phyloP scores from a whole-genome alignment of 257 asterid species.

The Eucommia ulmoides region DNA sequence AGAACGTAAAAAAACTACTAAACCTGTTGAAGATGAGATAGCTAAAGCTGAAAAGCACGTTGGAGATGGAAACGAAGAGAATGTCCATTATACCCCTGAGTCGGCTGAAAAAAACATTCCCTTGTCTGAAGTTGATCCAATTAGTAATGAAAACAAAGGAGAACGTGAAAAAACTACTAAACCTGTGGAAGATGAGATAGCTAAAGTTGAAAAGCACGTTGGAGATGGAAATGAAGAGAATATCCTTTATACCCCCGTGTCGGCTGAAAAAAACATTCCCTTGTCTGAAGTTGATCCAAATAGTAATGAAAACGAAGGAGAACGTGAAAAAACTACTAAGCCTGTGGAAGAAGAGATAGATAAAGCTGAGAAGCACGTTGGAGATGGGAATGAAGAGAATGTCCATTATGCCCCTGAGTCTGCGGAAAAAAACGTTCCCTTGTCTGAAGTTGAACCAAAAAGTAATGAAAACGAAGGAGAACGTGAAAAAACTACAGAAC shows the following conservation, averaged over 20 bases:
- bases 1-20: conserved; percentile 8
- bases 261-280: conserved; percentile 11
- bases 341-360: no score
- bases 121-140: conserved; percentile 15
- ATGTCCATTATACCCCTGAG: conserved; percentile 9
- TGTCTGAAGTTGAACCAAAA: conserved; percentile 17
- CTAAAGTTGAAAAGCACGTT: conserved; percentile 15
- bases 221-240: no score
- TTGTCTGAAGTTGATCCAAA: conserved; percentile 12
- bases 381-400: conserved; percentile 7
- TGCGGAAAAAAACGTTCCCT: conserved; percentile 2
- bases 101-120: conserved; percentile 4
- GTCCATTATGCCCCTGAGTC: conserved; percentile 9
- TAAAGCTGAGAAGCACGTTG: conserved; percentile 4
- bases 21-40: no score
- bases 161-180: conserved; percentile 17
- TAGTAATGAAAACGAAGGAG: conserved; percentile 9
- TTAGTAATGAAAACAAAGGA: conserved; percentile 7
- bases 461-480: conserved; percentile 6
- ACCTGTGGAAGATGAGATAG: conserved; percentile 5
- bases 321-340: conserved; percentile 8
- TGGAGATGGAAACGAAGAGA: conserved; percentile 3
- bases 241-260: conserved; percentile 14
- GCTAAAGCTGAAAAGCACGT: conserved; percentile 4
- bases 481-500: conserved; percentile 16